Evolutionary conservation across 257 asterid species (phyloP).

Genomic region (Salvia splendens): DNA sequence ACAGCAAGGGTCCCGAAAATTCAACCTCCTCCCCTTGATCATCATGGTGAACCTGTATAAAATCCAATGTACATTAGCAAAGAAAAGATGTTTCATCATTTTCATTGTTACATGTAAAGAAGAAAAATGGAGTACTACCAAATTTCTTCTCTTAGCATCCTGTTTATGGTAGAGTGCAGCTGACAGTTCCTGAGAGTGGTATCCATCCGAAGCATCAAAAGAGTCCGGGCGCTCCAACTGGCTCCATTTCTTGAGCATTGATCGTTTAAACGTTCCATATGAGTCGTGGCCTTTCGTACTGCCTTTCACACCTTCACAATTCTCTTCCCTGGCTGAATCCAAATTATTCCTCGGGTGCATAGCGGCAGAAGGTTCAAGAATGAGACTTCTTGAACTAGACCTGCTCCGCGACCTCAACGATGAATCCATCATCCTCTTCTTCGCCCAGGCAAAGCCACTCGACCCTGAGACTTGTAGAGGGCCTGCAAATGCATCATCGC

Average conservation of each 20-base stretch:
- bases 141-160: slow-evolving; percentile 62
- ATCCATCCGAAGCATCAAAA: slow-evolving; percentile 69
- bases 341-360: slow-evolving; percentile 53
- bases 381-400: slow-evolving; percentile 89
- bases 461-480: slow-evolving; percentile 90
- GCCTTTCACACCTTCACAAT: slow-evolving; percentile 40
- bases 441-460: slow-evolving; percentile 97
- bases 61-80: slow-evolving; percentile 33
- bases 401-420: slow-evolving; percentile 72
- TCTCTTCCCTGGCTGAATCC: slow-evolving; percentile 55
- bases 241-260: slow-evolving; percentile 69
- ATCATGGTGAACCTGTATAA: slow-evolving; percentile 69
- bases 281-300: slow-evolving; percentile 50
- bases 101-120: too few species aligned
- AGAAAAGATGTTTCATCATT: neutral
- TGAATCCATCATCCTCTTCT: slow-evolving; percentile 58
- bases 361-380: slow-evolving; percentile 63
- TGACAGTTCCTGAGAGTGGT: slow-evolving; percentile 89
- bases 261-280: slow-evolving; percentile 45
- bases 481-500: slow-evolving; percentile 72
- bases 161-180: slow-evolving; percentile 65
- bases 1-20: slow-evolving; percentile 87
- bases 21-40: slow-evolving; percentile 90
- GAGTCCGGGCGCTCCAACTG: slow-evolving; percentile 76
- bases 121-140: slow-evolving; percentile 42